Base-by-base conservation (phyloP, 176 grass and related monocot species). In the Miscanthus lutarioriparius region DNA sequence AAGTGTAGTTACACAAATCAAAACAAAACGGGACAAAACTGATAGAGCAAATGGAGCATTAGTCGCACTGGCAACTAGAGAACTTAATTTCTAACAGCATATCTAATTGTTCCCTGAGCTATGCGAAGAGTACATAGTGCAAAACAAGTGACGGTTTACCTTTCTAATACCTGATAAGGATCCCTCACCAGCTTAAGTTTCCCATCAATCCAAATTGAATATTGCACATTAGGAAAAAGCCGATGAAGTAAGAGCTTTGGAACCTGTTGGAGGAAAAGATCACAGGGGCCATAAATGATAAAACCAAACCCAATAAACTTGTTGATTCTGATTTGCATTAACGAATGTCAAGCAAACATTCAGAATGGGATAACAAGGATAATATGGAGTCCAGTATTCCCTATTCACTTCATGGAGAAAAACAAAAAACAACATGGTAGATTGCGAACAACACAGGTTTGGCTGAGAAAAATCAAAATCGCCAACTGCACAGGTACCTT, bases 151-250 rank as follows among this genome's bases (percentile, higher is more conserved):
- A 75, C 68, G 26, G 45, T 70, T 78, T 95, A 95, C 96, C 96
- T 98, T 84, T 98, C 96, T 67, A 98, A 87, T 85, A 94, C 61
- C 89, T 93, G 93, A 81, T 93, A 95, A 68, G 96, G 93, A 80
- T 98, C 96, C 86, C 66, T 91, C 53, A 92, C 87, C 80, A 98
- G 89, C 85, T 98, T 94, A 85, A 98, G 92, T 81, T 98, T 98
- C 91, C 96, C 96, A 85, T 98, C 96, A 75, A 98, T 95, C 96
- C 96, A 98, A 86, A 98, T 61, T 67, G 96, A 98, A 88, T 82
- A 95, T 64, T 56, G 87, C 39, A 76, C 87, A 80, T 92, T 98
- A 80, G 96, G 96, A 67, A 98, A 98, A 80, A 98, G 91, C 12
- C 96, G 92, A 88, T 98, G 96, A 68, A 98, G 92, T 74, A 98